Conservation (phyloP, 805 yeast genomes). For the Suhomyces sp. region DNA sequence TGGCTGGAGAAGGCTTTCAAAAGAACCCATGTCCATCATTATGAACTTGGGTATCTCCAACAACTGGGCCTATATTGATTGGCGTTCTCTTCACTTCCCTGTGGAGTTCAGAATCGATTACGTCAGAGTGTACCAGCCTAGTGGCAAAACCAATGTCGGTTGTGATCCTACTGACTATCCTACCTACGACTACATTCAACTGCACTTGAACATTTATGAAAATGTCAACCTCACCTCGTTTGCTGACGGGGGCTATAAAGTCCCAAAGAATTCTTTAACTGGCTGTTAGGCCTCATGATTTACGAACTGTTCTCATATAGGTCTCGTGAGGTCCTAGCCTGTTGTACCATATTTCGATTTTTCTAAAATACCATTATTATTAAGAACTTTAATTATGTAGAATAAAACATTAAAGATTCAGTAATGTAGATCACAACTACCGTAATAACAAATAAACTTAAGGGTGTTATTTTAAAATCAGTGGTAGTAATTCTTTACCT, state of each 20-base stretch:
- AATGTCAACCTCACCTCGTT: conserved; percentile 72
- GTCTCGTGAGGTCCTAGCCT: not conserved
- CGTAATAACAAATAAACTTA: too few species aligned
- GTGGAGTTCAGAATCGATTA: conserved; percentile 73
- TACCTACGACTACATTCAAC: conserved; percentile 75
- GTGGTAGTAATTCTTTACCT: too few species aligned
- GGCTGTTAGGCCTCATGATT: conserved; percentile 5
- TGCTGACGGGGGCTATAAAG: conserved; percentile 64
- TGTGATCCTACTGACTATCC: conserved; percentile 90
- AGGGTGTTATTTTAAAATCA: too few species aligned
- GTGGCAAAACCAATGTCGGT: conserved; percentile 53
- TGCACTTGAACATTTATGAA: conserved; percentile 65
- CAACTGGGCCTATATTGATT: conserved; percentile 91
- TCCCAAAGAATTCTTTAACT: conserved; percentile 38
- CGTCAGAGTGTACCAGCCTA: conserved; percentile 87
- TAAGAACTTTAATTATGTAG: too few species aligned
- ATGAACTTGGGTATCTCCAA: conserved; percentile 88
- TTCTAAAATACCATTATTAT: too few species aligned
- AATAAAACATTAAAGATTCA: too few species aligned
- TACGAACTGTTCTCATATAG: not conserved
- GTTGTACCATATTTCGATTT: not conserved
- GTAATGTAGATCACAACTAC: too few species aligned
- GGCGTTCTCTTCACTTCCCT: conserved; percentile 82
- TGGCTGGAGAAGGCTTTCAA: conserved; percentile 75
- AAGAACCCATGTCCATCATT: conserved; percentile 91